Percentiles rank a stretch among this genome's conserved stretches.
Conservation (phyloP, 225 moss, liverwort and hornwort genomes). For the Lunularia cruciata region DNA sequence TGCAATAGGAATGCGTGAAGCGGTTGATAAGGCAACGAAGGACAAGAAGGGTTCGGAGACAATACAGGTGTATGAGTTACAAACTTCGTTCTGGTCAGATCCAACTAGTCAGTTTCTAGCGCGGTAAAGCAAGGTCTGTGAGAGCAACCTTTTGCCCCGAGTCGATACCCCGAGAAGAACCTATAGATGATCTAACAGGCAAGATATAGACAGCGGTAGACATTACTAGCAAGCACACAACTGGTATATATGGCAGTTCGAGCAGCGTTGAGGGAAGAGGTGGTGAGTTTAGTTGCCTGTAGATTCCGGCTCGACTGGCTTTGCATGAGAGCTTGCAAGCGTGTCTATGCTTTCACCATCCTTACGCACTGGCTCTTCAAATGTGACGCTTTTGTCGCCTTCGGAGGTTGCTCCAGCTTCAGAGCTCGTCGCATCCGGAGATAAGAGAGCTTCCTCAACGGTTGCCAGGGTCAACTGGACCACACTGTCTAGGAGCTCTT, state of each 20-base stretch:
- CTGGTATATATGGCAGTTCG: no score
- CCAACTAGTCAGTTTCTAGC: no score
- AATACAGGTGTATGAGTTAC: no score
- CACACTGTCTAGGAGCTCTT: slow-evolving; percentile 40
- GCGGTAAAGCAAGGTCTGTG: no score
- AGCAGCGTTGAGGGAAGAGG: not conserved
- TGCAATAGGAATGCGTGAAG: not conserved
- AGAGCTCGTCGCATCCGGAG: not conserved
- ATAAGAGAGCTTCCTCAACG: slow-evolving; percentile 33
- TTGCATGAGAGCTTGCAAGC: slow-evolving; percentile 1
- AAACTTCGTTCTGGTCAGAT: not conserved
- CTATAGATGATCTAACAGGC: not conserved
- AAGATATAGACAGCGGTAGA: not conserved
- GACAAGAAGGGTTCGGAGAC: no score
- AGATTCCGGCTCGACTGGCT: not conserved
- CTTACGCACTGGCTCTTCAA: not conserved
- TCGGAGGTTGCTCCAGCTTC: slow-evolving; percentile 16
- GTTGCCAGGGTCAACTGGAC: slow-evolving; percentile 43
- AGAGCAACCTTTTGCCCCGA: no score
- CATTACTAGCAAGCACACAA: not conserved
- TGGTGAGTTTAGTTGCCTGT: slow-evolving; percentile 19
- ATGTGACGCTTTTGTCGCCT: not conserved
- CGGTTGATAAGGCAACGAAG: not conserved
- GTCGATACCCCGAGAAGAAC: no score
- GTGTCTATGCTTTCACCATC: not conserved